Percentiles rank a stretch among this genome's conserved stretches.
phyloP scores from a whole-genome alignment of 1,139 yeast species.

The Blastobotrys elegans region DNA sequence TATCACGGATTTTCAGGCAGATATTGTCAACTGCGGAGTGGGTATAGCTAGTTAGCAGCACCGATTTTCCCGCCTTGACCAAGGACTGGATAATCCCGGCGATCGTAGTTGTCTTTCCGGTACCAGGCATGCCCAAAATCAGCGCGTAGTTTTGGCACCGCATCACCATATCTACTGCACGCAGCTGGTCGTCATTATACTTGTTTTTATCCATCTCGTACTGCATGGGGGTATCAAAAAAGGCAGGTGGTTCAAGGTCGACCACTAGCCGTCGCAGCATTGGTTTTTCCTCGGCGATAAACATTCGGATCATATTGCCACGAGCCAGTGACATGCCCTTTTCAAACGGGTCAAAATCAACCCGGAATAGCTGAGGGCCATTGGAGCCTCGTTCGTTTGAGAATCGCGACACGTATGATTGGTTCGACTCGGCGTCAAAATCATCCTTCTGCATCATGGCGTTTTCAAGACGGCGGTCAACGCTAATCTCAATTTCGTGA shows the following conservation, averaged over 20 bases:
- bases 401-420: constrained; percentile 5
- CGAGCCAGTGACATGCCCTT: constrained; percentile 75
- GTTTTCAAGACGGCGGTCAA: constrained; percentile 44
- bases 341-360: constrained; percentile 77
- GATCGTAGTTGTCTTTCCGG: constrained; percentile 93
- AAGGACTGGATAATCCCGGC: constrained; percentile 64
- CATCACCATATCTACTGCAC: constrained; percentile 63
- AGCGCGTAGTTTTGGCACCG: constrained; percentile 70
- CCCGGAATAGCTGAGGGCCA: constrained; percentile 40
- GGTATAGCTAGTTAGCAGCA: constrained; percentile 80
- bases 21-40: constrained; percentile 96
- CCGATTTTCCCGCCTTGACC: constrained; percentile 56
- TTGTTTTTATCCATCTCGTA: constrained; percentile 11
- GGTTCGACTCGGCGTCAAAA: constrained; percentile 6
- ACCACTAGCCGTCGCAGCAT: constrained; percentile 55
- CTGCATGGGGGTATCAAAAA: constrained; percentile 21
- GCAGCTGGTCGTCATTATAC: constrained; percentile 64
- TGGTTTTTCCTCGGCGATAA: constrained; percentile 46
- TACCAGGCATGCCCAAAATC: constrained; percentile 97
- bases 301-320: constrained; percentile 64
- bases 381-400: not conserved
- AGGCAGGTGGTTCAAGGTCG: constrained; percentile 49
- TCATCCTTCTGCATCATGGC: constrained; percentile 15
- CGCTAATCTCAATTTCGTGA: constrained; percentile 39
- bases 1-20: constrained; percentile 57